Evolutionary conservation across 805 yeast genomes (phyloP).

Genomic region (Millerago galiae): DNA sequence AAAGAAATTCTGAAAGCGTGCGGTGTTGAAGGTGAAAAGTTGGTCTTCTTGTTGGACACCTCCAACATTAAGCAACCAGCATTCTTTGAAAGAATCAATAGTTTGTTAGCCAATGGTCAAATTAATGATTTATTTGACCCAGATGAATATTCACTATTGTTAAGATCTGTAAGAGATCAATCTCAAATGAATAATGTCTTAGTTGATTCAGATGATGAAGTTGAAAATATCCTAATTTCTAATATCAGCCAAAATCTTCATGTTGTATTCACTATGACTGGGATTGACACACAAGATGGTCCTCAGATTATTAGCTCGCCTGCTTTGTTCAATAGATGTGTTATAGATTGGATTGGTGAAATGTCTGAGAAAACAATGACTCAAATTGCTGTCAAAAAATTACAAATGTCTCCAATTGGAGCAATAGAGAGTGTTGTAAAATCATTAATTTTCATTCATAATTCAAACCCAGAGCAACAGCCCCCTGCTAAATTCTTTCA

Average conservation of each 20-base stretch:
- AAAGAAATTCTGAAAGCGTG: constrained; percentile 44
- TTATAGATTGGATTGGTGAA: constrained; percentile 80
- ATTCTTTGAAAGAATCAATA: constrained; percentile 87
- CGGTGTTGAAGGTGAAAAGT: constrained; percentile 49
- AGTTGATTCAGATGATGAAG: constrained; percentile 62
- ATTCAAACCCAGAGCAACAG: constrained; percentile 8
- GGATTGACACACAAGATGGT: constrained; percentile 30
- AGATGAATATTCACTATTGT: constrained; percentile 51
- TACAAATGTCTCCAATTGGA: constrained; percentile 48
- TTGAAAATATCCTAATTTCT: constrained; percentile 65
- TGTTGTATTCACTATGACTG: constrained; percentile 71
- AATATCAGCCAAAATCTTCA: constrained; percentile 71
- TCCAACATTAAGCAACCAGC: constrained; percentile 68
- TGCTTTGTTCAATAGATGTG: constrained; percentile 86
- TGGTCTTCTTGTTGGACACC: constrained; percentile 77
- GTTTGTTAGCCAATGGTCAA: constrained; percentile 88
- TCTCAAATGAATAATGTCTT: constrained; percentile 54
- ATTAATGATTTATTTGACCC: constrained; percentile 83
- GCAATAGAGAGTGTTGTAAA: constrained; percentile 42
- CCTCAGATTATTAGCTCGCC: constrained; percentile 68
- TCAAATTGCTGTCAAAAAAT: constrained; percentile 41
- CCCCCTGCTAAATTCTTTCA: constrained; percentile 55
- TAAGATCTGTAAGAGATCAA: constrained; percentile 49
- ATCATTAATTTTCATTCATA: constrained; percentile 42
- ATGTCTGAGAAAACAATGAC: constrained; percentile 53